Base-by-base conservation (phyloP, 176 grass and related monocot species). In the Oryza glumipatula region DNA sequence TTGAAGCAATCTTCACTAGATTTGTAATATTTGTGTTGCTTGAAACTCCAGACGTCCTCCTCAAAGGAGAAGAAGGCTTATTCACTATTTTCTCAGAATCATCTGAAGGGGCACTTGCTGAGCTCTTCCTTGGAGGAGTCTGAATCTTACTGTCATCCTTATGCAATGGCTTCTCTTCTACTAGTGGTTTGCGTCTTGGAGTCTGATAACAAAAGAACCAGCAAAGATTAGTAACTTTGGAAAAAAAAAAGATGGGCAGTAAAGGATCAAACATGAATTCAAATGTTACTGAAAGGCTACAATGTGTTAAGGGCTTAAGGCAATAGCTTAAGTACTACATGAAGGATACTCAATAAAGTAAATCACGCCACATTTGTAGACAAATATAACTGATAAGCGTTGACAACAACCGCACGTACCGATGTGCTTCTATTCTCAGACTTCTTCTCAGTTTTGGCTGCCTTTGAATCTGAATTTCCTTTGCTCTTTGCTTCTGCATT, bases 61-160 rank as follows among this genome's bases (percentile, higher is more conserved):
- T 92, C 74, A 86, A 72, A 44, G 83, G 69, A 74, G 90, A 85
- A 85, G 79, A 24, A 79, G 84, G 72, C 67, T 83, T 92, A 75
- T 88, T 84, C 46, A 78, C 68, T 48, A 15, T 26, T 81, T 83
- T 90, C 66, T 92, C 90, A 72, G 91, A 80, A 92, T 93, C 92
- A 51, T 93, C 85, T 44, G 86, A 88, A 60, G 87, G 68, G 73
- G 91, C 80, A 86, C 58, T 91, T 77, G 89, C 19, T 84, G 84
- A 70, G 88, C 85, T 93, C 88, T 90, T 94, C 86, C 89, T 93
- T 5, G 79, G 78, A 84, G 92, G 91, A 88, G 81, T 91, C 78
- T 85, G 93, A 85, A 90, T 84, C 82, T 88, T 99, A 74, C 32
- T 86, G 39, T 92, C 91, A 78, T 99, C 91, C 61, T 94, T 99